phyloP scores from a whole-genome alignment of 805 yeast species.

The Allodekkera sacchari region DNA sequence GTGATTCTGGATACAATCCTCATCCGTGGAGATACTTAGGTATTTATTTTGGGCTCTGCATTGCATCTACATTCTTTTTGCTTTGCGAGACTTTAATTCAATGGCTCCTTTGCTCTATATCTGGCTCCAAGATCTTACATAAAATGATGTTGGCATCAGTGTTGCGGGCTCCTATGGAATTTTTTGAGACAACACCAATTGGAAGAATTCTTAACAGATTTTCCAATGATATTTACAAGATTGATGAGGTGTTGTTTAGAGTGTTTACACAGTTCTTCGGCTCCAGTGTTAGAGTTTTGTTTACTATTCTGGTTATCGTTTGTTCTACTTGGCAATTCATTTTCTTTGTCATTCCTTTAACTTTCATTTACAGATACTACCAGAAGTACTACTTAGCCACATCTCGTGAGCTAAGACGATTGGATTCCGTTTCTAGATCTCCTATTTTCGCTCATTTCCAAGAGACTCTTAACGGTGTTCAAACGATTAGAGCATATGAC shows the following conservation, averaged over 20 bases:
- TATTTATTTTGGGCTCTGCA: conserved; percentile 68
- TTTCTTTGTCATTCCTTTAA: conserved; percentile 62
- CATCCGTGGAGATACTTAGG: conserved; percentile 62
- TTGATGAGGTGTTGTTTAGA: conserved; percentile 72
- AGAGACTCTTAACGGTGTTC: conserved; percentile 69
- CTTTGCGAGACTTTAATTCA: conserved; percentile 60
- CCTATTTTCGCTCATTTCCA: conserved; percentile 82
- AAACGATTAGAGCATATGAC: conserved; percentile 66
- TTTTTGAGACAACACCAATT: conserved; percentile 92
- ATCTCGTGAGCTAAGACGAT: conserved; percentile 74
- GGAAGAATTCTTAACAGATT: conserved; percentile 89
- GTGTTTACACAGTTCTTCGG: conserved; percentile 62
- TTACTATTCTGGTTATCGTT: conserved; percentile 74
- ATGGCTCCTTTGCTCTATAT: conserved; percentile 77
- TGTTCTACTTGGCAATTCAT: conserved; percentile 83
- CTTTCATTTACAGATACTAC: conserved; percentile 55
- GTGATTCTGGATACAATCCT: conserved; percentile 62
- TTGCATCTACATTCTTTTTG: conserved; percentile 51
- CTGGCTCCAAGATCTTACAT: conserved; percentile 73
- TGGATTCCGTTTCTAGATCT: conserved; percentile 71
- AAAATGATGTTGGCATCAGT: conserved; percentile 64
- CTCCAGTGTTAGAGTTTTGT: conserved; percentile 53
- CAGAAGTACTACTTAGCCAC: conserved; percentile 71
- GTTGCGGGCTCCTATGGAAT: conserved; percentile 87
- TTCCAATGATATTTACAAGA: conserved; percentile 82